A percentile compares a stretch with the other conserved stretches of the same genome.
Evolutionary conservation across 305 asterid genomes (phyloP).

Genomic region (Solanum hybrid): DNA sequence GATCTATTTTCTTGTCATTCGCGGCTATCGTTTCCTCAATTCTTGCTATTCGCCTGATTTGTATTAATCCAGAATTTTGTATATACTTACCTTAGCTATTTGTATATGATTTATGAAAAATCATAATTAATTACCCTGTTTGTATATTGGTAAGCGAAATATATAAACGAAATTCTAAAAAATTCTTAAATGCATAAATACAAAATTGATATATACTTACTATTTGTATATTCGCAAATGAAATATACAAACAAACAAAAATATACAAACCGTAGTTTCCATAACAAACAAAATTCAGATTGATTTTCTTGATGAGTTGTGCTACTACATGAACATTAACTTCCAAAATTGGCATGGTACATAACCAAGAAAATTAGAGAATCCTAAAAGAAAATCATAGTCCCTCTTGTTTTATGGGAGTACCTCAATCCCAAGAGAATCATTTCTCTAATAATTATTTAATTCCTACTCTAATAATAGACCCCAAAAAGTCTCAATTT

Average conservation of each 20-base stretch:
- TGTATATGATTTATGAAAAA: background rate
- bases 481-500: background rate
- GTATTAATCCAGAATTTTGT: too few relatives aligned
- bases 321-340: background rate
- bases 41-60: background rate
- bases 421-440: slow-evolving; percentile 8
- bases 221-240: background rate
- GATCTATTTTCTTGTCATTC: background rate
- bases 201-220: too few relatives aligned
- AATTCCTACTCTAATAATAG: background rate
- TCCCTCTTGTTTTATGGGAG: background rate
- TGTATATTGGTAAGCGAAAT: too few relatives aligned
- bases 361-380: background rate
- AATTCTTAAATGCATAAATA: too few relatives aligned
- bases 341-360: background rate
- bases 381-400: background rate
- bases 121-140: too few relatives aligned
- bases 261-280: accelerated
- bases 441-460: slow-evolving; percentile 1
- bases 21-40: background rate
- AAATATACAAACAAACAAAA: too few relatives aligned
- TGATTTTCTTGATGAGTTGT: background rate
- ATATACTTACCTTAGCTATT: too few relatives aligned
- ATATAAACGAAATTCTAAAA: too few relatives aligned
- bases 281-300: accelerated